phyloP scores from a whole-genome alignment of 805 yeast species.

The Yarrowia porcina region DNA sequence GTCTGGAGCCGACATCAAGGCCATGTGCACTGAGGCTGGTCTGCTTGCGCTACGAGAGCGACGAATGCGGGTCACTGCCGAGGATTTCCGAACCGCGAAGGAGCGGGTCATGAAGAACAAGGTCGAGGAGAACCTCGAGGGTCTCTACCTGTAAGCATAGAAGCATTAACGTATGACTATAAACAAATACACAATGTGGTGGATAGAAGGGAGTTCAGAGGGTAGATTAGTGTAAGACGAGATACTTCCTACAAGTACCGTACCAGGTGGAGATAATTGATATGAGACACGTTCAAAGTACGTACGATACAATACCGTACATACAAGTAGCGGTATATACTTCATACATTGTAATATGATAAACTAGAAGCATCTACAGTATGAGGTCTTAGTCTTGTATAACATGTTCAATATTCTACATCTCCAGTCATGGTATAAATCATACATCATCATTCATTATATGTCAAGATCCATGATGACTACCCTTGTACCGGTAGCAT shows the following conservation, averaged over 20 bases:
- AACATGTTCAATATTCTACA: too few relatives aligned
- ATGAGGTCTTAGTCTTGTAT: too few relatives aligned
- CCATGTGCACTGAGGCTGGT: slow-evolving; percentile 97
- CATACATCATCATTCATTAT: background rate
- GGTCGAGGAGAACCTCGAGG: slow-evolving; percentile 94
- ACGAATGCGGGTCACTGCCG: slow-evolving; percentile 94
- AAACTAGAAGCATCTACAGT: too few relatives aligned
- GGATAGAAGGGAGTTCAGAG: background rate
- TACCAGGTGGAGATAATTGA: too few relatives aligned
- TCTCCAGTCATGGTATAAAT: too few relatives aligned
- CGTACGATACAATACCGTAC: too few relatives aligned
- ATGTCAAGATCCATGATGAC: background rate
- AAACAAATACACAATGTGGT: background rate
- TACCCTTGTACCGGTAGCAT: too few relatives aligned
- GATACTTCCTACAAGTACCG: too few relatives aligned
- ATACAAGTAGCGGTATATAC: too few relatives aligned
- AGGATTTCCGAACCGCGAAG: slow-evolving; percentile 88
- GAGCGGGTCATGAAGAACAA: slow-evolving; percentile 95
- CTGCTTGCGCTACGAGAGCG: slow-evolving; percentile 92
- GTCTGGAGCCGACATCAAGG: slow-evolving; percentile 97
- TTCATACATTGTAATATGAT: too few relatives aligned
- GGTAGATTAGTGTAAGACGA: too few relatives aligned
- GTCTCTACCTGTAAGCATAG: slow-evolving; percentile 63
- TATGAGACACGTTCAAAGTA: too few relatives aligned
- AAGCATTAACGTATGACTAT: slow-evolving; percentile 7